Conservation (phyloP, 164 flowering plant genomes). For the Aristolochia fimbriata region DNA sequence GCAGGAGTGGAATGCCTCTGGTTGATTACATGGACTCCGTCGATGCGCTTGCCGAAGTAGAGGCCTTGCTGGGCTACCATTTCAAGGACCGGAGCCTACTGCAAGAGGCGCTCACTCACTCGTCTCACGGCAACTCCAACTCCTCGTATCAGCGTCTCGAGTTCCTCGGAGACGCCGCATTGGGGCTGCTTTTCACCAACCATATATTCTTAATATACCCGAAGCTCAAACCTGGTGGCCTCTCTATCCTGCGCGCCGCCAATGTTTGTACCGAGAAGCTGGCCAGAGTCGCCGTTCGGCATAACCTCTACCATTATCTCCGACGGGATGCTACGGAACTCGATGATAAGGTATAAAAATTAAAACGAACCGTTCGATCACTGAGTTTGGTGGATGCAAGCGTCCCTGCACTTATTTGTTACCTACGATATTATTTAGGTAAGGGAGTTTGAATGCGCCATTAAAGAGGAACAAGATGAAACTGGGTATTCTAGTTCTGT, state of each 20-base stretch:
- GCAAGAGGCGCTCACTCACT: constrained; percentile 18
- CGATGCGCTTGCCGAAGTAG: constrained; percentile 7
- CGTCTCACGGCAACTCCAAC: constrained; percentile 10
- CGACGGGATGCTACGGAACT: constrained; percentile 43
- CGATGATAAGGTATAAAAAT: constrained; percentile 32
- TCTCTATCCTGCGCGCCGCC: constrained; percentile 22
- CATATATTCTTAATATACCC: constrained; percentile 18
- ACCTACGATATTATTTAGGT: constrained; percentile 25
- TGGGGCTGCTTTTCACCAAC: constrained; percentile 16
- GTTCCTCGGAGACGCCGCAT: constrained; percentile 24
- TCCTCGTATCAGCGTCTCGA: constrained; percentile 21
- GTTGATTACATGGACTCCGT: constrained; percentile 1
- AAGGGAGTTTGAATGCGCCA: constrained; percentile 39
- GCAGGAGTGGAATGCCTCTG: background rate
- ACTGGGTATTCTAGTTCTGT: constrained; percentile 42
- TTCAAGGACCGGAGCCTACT: constrained; percentile 11
- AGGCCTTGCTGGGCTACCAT: constrained; percentile 7
- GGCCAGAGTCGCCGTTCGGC: constrained; percentile 22
- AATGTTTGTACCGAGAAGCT: constrained; percentile 29
- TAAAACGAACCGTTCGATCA: background rate
- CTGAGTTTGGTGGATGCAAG: background rate
- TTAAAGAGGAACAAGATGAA: constrained; percentile 33
- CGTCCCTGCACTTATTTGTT: background rate
- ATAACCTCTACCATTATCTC: constrained; percentile 34
- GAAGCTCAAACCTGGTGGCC: constrained; percentile 18